Evolutionary conservation across 2,329 filamentous ascomycete species (phyloP), one percentile per base, ranked within the genome.

Genomic region (Chlorencoelia australis): DNA sequence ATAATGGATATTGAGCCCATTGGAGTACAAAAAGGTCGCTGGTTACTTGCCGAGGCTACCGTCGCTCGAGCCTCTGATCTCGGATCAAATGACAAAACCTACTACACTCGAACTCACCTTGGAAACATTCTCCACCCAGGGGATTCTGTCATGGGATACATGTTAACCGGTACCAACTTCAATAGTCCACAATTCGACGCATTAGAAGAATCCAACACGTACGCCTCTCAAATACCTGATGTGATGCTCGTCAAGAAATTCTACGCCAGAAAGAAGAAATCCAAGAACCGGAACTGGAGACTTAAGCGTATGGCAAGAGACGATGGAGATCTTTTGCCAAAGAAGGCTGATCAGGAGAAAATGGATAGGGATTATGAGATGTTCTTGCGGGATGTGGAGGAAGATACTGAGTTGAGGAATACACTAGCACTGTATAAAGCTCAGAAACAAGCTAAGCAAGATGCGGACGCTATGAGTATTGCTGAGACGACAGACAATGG

Each of bases 191-290:
- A 93, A 49, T 87, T 82, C 49, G 87, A 94, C 50, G 82, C 79
- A 4, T 71, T 95, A 21, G 87, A 95, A 60, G 63, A 72, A 33
- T 86, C 79, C 35, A 76, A 76, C 58, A 76, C 79, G 33, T 89
- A 93, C 62, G 67, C 75, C 3, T 80, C 78, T 3, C 77, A 71
- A 3, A 83, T 98, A 38, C 91, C 91, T 0, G 91, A 98, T 53
- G 91, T 96, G 0, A 65, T 98, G 5, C 71, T 98, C 3, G 86
- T 98, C 59, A 96, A 94, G 86, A 98, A 98, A 63, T 79, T 85
- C 70, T 98, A 93, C 64, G 77, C 82, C 40, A 77, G 84, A 51
- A 82, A 82, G 63, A 79, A 82, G 68, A 94, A 89, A 74, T 73
- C 76, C 58, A 80, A 78, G 67, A 73, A 70, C 60, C 79, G 93